Evolutionary conservation across 345 rosid species (phyloP).

Genomic region (Psidium friedrichsthalianum): DNA sequence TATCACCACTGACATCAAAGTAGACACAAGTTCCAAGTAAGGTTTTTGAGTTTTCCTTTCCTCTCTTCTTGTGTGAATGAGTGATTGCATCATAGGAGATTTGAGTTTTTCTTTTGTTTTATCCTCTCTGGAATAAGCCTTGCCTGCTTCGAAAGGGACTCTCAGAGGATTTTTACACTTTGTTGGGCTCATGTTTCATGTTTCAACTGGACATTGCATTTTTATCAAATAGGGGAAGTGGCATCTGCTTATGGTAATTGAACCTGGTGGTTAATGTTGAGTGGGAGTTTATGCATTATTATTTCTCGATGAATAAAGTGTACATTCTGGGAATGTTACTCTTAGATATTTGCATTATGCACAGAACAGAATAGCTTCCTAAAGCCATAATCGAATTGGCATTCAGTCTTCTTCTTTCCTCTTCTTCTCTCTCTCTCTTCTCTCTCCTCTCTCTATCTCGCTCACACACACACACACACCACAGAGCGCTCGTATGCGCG

Average conservation of each 20-base stretch:
- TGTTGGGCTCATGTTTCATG: background rate
- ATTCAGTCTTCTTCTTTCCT: background rate
- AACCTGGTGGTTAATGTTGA: background rate
- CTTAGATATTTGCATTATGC: background rate
- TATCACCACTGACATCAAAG: slow-evolving; percentile 80
- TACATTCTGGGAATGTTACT: background rate
- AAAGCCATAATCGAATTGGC: background rate
- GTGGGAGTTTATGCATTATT: background rate
- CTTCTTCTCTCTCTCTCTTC: background rate
- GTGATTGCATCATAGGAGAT: background rate
- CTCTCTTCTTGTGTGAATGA: background rate
- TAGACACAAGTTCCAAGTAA: slow-evolving; percentile 62
- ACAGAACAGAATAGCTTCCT: background rate
- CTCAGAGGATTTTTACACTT: background rate
- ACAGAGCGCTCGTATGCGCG: rapidly evolving
- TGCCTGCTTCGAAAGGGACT: background rate
- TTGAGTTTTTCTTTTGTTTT: background rate
- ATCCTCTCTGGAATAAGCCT: background rate
- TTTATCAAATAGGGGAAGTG: background rate
- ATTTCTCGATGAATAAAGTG: background rate
- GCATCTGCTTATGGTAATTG: background rate
- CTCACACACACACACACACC: background rate
- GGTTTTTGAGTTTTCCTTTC: background rate
- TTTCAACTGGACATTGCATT: background rate
- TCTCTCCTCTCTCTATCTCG: no score